Percentiles rank a stretch among this genome's conserved stretches.
Evolutionary conservation across 169 alveolate genomes (phyloP).

Genomic region (Eimeria necatrix): DNA sequence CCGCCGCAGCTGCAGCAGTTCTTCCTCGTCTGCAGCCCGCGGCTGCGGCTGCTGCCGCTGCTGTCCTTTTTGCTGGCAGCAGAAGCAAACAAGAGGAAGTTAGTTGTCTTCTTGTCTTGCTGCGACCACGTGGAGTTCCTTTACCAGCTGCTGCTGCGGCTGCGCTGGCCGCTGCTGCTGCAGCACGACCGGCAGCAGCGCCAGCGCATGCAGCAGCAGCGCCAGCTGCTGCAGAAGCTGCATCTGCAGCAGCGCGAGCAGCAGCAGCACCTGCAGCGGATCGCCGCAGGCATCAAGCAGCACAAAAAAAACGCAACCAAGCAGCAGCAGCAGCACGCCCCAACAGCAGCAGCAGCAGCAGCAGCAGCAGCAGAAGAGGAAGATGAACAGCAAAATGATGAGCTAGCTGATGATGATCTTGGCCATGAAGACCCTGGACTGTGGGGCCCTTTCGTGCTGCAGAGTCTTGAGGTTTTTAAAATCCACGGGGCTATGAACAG

Average conservation of each 20-base stretch:
- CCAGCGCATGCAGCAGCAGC: slow-evolving; percentile 22
- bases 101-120: slow-evolving; percentile 34
- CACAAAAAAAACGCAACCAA: not conserved
- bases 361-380: slow-evolving; percentile 35
- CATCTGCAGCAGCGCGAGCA: not conserved
- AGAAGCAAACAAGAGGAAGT: slow-evolving; percentile 6
- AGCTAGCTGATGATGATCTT: not conserved
- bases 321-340: not conserved
- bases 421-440: not conserved
- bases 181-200: slow-evolving; percentile 11
- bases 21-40: not conserved
- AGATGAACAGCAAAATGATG: not conserved
- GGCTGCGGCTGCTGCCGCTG: slow-evolving; percentile 66
- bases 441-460: slow-evolving; percentile 43
- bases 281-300: not conserved
- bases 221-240: not conserved
- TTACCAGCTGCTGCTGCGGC: slow-evolving; percentile 41
- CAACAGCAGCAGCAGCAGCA: slow-evolving; percentile 17
- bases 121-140: not conserved
- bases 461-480: not conserved
- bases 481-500: slow-evolving; percentile 74
- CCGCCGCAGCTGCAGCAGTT: no score
- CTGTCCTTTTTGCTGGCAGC: slow-evolving; percentile 52
- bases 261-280: not conserved
- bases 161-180: slow-evolving; percentile 58